These are phyloP conservation scores for Physaria fendleri DNA, from an alignment of 345 rosid species.

Conservation along the genomic window DNA sequence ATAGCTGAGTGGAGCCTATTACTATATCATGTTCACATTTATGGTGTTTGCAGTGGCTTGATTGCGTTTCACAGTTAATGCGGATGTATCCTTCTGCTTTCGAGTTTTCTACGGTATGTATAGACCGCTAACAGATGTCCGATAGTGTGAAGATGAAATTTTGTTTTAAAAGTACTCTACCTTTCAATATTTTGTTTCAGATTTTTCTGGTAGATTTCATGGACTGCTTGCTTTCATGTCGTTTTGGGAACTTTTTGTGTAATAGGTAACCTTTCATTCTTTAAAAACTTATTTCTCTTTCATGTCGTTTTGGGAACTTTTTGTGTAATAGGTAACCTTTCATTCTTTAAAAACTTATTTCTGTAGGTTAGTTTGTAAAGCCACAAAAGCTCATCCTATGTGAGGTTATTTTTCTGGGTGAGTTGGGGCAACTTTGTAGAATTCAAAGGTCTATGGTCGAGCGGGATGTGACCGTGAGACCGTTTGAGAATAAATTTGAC, in stretches of 20 bases:
- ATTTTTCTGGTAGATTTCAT: slow-evolving; percentile 86
- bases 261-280: slow-evolving; percentile 57
- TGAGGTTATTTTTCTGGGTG: neutral
- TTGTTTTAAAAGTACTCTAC: neutral
- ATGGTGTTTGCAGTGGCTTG: slow-evolving; percentile 83
- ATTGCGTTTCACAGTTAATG: slow-evolving; percentile 80
- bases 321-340: slow-evolving; percentile 73
- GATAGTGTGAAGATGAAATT: neutral
- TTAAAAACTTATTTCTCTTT: no score
- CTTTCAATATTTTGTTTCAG: slow-evolving; percentile 33
- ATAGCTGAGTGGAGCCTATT: neutral
- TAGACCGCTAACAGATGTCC: slow-evolving; percentile 6
- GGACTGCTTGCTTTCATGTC: slow-evolving; percentile 84
- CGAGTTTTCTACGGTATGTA: slow-evolving; percentile 88
- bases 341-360: slow-evolving; percentile 1
- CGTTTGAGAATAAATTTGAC: neutral
- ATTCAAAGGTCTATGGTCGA: neutral
- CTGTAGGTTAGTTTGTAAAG: slow-evolving; percentile 3
- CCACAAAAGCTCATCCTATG: neutral
- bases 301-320: slow-evolving; percentile 95
- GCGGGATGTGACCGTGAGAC: neutral
- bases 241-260: slow-evolving; percentile 94
- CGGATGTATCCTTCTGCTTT: slow-evolving; percentile 97
- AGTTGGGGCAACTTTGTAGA: neutral
- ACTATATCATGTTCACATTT: neutral